Base-by-base conservation (phyloP, 805 yeast species). In the Metschnikowia drakensbergensis region DNA sequence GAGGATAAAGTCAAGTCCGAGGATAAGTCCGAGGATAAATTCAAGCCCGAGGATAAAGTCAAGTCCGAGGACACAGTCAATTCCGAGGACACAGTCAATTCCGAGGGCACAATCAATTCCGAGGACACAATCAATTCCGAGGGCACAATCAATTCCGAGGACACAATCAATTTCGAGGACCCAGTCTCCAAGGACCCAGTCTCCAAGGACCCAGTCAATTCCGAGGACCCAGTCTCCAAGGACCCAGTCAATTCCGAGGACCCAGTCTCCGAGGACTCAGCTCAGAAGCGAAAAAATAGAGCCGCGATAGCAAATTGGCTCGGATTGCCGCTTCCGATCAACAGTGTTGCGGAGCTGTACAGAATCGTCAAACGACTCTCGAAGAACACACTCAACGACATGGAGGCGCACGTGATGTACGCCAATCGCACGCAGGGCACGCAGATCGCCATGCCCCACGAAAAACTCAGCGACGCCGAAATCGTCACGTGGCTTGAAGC, bases 331-430 rank as follows among this genome's bases (percentile, higher is more conserved):
- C 45, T 39, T 44, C 39, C 47, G 4, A 28, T 51, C 3, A 54
- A 52, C 2, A 34, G 11, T 5, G 28, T 53, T 26, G 25, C 50
- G 23, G 60, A 57, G 26, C 44, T 48, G 37, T 57, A 57, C 45
- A 40, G 51, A 17, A 55, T 57, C 13, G 25, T 53, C 37, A 57
- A 57, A 40, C 38, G 60, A 9, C 31, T 57, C 1, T 37, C 58
- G 2, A 26, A 37, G 10, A 13, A 45, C 6, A 37, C 30, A 11
- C 46, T 57, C 22, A 51, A 38, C 13, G 47, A 43, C 5, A 27
- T 51, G 11, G 60, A 57, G 47, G 58, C 54, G 5, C 43, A 36
- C 6, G 46, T 49, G 8, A 32, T 57, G 6, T 39, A 50, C 28
- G 29, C 39, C 39, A 48, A 45, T 6, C 37, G 23, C 4, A 7